phyloP scores from a whole-genome alignment of 495 filamentous ascomycete species.

The Beverwykella pulmonaria region DNA sequence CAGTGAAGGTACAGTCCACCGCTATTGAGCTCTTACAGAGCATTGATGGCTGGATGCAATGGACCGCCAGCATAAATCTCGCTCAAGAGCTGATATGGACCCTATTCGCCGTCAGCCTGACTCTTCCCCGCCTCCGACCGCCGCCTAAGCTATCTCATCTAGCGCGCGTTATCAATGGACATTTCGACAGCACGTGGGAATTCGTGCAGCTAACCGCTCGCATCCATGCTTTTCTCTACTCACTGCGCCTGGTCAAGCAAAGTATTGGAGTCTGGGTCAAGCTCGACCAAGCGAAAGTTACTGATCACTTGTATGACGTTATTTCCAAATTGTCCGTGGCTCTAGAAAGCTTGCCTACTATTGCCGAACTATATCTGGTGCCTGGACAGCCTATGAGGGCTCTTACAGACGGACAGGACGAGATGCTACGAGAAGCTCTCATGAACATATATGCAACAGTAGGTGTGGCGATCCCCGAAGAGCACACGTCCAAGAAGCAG shows the following conservation, averaged over 20 bases:
- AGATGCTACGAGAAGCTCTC: not conserved
- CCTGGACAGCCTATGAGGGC: not conserved
- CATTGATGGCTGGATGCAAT: slow-evolving; percentile 2
- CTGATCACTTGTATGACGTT: not conserved
- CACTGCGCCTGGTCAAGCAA: slow-evolving; percentile 28
- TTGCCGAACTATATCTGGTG: slow-evolving; percentile 12
- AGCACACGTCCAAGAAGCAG: slow-evolving; percentile 15
- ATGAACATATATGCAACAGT: slow-evolving; percentile 13
- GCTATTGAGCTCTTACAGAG: not conserved
- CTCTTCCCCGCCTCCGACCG: not conserved
- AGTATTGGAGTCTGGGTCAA: slow-evolving; percentile 24
- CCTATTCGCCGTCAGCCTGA: not conserved
- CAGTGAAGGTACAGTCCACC: not conserved
- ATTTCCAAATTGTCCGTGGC: slow-evolving; percentile 1
- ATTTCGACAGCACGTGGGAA: slow-evolving; percentile 30
- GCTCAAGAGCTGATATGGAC: slow-evolving; percentile 5
- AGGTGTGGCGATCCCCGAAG: not conserved
- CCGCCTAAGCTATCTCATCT: not conserved
- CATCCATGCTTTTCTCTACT: slow-evolving; percentile 33
- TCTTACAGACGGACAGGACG: not conserved
- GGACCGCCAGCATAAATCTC: not conserved
- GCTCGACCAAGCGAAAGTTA: not conserved
- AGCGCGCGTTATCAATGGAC: not conserved
- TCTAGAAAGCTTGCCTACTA: slow-evolving; percentile 4
- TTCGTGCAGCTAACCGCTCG: slow-evolving; percentile 28